Conservation (phyloP, 495 filamentous ascomycete species). For the Zalerion maritima region DNA sequence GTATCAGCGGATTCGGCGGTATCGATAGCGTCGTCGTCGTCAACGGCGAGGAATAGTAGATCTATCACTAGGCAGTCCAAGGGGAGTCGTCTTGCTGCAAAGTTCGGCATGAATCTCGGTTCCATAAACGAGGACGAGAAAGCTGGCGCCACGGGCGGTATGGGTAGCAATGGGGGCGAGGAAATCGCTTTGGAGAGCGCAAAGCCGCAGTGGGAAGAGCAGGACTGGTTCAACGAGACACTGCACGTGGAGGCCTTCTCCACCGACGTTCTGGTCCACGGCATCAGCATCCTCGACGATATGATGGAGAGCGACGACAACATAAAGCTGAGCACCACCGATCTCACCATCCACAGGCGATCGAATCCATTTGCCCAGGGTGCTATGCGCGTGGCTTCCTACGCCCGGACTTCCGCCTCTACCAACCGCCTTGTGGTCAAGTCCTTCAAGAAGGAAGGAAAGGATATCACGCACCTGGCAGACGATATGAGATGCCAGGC, state of each 20-base stretch:
- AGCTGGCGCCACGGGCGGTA: no score
- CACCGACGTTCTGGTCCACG: slow-evolving; percentile 8
- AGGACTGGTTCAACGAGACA: slow-evolving; percentile 17
- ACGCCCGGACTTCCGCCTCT: slow-evolving; percentile 15
- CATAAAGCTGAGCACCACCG: slow-evolving; percentile 10
- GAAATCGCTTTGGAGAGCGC: slow-evolving; percentile 7
- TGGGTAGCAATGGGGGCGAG: no score
- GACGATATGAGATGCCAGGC: slow-evolving; percentile 23
- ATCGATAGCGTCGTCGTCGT: no score
- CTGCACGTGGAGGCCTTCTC: slow-evolving; percentile 15
- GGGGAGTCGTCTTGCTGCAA: not conserved
- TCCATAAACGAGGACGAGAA: slow-evolving; percentile 10
- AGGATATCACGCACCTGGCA: slow-evolving; percentile 13
- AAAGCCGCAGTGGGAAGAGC: slow-evolving; percentile 13
- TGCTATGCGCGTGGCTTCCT: slow-evolving; percentile 13
- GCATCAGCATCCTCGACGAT: slow-evolving; percentile 10
- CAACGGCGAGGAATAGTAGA: no score
- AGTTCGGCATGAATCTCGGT: slow-evolving; percentile 2
- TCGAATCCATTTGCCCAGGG: slow-evolving; percentile 19
- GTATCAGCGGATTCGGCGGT: no score
- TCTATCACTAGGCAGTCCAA: not conserved
- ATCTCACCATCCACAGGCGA: slow-evolving; percentile 15
- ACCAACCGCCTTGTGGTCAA: slow-evolving; percentile 18
- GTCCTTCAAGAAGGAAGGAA: slow-evolving; percentile 11
- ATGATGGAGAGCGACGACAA: slow-evolving; percentile 17